Conservation (phyloP, 2,329 filamentous ascomycete species). For the Ilyonectria robusta region DNA sequence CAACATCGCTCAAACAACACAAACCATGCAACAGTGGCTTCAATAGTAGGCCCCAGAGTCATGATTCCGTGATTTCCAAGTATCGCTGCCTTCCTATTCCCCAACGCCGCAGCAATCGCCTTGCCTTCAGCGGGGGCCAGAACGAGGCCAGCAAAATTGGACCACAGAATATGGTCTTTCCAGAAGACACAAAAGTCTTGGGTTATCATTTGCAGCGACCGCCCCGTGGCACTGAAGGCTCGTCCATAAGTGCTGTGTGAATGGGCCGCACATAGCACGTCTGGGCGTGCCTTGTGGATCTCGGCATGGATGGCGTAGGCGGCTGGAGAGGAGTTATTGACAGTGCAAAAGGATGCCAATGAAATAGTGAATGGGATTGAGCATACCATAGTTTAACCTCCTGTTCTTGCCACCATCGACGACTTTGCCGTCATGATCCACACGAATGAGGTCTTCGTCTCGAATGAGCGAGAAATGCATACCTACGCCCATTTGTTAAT, state of each 20-base stretch:
- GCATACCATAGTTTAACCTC: conserved; percentile 45
- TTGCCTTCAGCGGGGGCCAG: conserved; percentile 66
- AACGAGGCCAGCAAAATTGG: conserved; percentile 66
- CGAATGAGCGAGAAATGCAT: conserved; percentile 74
- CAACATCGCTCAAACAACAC: conserved; percentile 65
- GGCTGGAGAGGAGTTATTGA: background rate
- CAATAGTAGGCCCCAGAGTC: conserved; percentile 64
- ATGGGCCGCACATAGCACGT: conserved; percentile 68
- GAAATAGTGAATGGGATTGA: background rate
- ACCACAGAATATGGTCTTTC: conserved; percentile 60
- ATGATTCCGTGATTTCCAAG: conserved; percentile 70
- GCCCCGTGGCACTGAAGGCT: conserved; percentile 74
- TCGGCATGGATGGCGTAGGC: conserved; percentile 53
- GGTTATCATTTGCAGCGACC: conserved; percentile 75
- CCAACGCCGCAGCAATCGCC: conserved; percentile 63
- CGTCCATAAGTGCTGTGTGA: conserved; percentile 68
- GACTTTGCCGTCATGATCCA: conserved; percentile 72
- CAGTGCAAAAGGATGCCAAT: background rate
- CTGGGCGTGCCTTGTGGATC: conserved; percentile 68
- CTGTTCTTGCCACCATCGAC: conserved; percentile 70
- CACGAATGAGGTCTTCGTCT: conserved; percentile 76
- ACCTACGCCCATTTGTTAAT: background rate
- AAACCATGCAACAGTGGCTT: conserved; percentile 69
- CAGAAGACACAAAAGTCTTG: conserved; percentile 75
- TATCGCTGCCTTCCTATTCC: conserved; percentile 65